A percentile compares a stretch with the other conserved stretches of the same genome.
These are phyloP conservation scores for Saccharomycopsis sp. DNA, from an alignment of 805 yeast genomes.

Conservation along the genomic window DNA sequence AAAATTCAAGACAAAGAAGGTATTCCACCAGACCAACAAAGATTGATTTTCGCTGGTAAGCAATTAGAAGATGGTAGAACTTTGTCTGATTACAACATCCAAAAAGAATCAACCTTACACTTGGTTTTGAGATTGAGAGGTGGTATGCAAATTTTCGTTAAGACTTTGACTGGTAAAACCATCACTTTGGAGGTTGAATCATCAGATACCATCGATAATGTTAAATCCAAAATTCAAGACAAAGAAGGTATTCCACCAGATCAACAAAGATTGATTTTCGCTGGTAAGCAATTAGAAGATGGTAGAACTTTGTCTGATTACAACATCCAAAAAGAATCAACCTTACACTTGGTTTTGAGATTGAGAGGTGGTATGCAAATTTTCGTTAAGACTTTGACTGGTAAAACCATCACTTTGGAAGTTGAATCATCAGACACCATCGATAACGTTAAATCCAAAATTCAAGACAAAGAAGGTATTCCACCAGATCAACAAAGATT, in stretches of 20 bases:
- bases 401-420: slow-evolving; percentile 55
- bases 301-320: slow-evolving; percentile 92
- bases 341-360: slow-evolving; percentile 77
- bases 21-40: slow-evolving; percentile 96
- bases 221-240: slow-evolving; percentile 91
- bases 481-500: slow-evolving; percentile 69
- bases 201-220: slow-evolving; percentile 92
- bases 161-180: slow-evolving; percentile 86
- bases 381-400: slow-evolving; percentile 50
- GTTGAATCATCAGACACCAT: slow-evolving; percentile 58
- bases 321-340: slow-evolving; percentile 93
- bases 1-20: slow-evolving; percentile 98
- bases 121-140: slow-evolving; percentile 97
- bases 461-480: slow-evolving; percentile 65
- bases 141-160: slow-evolving; percentile 94
- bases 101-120: slow-evolving; percentile 94
- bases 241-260: slow-evolving; percentile 97
- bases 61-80: slow-evolving; percentile 97
- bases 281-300: slow-evolving; percentile 94
- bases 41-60: slow-evolving; percentile 96
- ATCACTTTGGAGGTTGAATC: slow-evolving; percentile 84
- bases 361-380: slow-evolving; percentile 50
- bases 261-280: slow-evolving; percentile 91
- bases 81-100: slow-evolving; percentile 94
- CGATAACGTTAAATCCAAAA: slow-evolving; percentile 55